phyloP scores from a whole-genome alignment of 441 rosid species.

The Erysimum cheiri region DNA sequence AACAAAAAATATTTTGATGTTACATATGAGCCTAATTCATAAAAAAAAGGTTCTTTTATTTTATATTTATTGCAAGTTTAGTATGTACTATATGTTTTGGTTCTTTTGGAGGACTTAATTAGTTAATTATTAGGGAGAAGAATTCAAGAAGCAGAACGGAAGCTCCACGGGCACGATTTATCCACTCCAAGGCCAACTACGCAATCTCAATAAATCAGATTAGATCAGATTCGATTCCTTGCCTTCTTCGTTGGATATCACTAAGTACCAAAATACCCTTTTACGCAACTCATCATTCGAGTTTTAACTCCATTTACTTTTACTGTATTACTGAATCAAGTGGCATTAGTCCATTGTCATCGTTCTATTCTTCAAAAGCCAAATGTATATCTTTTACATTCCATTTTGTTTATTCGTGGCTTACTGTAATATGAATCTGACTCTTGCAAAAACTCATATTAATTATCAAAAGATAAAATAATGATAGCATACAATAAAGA shows the following conservation, averaged over 20 bases:
- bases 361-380: neutral
- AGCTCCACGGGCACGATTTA: conserved; percentile 38
- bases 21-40: too few relatives aligned
- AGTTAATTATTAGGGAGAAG: neutral
- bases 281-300: neutral
- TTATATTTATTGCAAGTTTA: neutral
- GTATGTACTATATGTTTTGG: neutral
- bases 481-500: neutral
- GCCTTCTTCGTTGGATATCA: conserved; percentile 11
- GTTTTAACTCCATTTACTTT: neutral
- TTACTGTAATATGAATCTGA: neutral
- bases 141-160: conserved; percentile 24
- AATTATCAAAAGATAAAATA: neutral
- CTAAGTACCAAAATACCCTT: conserved; percentile 25
- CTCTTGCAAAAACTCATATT: neutral
- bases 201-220: conserved; percentile 21
- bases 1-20: neutral
- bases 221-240: conserved; percentile 16
- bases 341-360: neutral
- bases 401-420: conserved; percentile 3
- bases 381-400: neutral
- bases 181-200: conserved; percentile 38
- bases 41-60: neutral
- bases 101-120: neutral
- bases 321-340: neutral